A percentile compares a stretch with the other conserved stretches of the same genome.
Evolutionary conservation across 1,139 yeast genomes (phyloP).

Genomic region (Kurtzmaniella quercitrusa): DNA sequence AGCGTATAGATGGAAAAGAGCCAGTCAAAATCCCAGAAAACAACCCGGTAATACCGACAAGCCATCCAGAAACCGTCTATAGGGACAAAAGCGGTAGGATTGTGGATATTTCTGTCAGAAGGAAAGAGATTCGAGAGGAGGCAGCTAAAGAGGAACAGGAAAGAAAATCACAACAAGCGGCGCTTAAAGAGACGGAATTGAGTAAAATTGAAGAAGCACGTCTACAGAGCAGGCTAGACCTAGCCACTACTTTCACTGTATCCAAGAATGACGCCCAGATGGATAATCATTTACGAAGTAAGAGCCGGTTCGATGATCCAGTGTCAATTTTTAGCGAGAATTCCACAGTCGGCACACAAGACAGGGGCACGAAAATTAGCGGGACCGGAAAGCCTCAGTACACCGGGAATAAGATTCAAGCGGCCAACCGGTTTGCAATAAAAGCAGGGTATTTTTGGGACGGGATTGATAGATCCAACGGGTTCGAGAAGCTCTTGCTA

Average conservation of each 20-base stretch:
- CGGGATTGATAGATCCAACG: slow-evolving; percentile 86
- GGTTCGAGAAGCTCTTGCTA: slow-evolving; percentile 73
- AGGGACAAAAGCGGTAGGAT: slow-evolving; percentile 39
- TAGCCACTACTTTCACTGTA: slow-evolving; percentile 23
- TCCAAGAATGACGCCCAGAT: slow-evolving; percentile 34
- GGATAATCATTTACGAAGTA: slow-evolving; percentile 28
- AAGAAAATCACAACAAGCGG: slow-evolving; percentile 37
- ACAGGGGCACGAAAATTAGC: not conserved
- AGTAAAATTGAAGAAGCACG: slow-evolving; percentile 14
- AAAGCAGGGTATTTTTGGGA: slow-evolving; percentile 88
- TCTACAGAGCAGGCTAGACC: slow-evolving; percentile 20
- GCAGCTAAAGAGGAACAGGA: slow-evolving; percentile 46
- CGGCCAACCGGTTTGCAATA: slow-evolving; percentile 72
- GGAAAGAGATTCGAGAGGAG: slow-evolving; percentile 16
- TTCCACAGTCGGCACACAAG: not conserved
- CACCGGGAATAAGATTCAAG: slow-evolving; percentile 44
- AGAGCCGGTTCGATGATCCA: slow-evolving; percentile 65
- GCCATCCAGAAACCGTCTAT: slow-evolving; percentile 26
- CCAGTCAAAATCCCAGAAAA: slow-evolving; percentile 7
- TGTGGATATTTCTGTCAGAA: slow-evolving; percentile 26
- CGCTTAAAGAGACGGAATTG: slow-evolving; percentile 18
- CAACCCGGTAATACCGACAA: slow-evolving; percentile 2
- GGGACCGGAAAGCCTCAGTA: slow-evolving; percentile 16
- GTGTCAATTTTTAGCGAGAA: slow-evolving; percentile 32
- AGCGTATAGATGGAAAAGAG: slow-evolving; percentile 30